Conservation (phyloP, 2,329 filamentous ascomycete genomes). For the Pseudogymnoascus sp. region DNA sequence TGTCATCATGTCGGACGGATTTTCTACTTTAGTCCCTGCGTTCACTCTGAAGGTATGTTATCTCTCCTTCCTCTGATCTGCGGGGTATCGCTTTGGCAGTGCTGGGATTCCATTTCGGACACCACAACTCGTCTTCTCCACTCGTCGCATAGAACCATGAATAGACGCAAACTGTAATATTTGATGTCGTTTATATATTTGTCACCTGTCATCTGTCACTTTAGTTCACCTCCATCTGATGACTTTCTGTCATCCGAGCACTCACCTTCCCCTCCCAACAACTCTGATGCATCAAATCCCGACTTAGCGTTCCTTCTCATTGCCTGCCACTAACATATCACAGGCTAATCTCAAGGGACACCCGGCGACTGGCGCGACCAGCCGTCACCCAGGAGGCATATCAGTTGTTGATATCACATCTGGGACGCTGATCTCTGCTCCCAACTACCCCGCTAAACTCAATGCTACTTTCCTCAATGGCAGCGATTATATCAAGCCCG, state of each 20-base stretch:
- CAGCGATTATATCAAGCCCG: conserved; percentile 34
- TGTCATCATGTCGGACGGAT: conserved; percentile 3
- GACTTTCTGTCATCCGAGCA: neutral
- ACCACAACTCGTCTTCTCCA: neutral
- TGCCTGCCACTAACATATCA: neutral
- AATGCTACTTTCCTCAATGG: conserved; percentile 33
- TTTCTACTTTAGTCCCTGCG: neutral
- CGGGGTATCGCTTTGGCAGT: neutral
- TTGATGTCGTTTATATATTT: neutral
- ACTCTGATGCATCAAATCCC: neutral
- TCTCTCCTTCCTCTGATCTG: conserved; percentile 20
- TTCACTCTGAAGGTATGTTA: conserved; percentile 2
- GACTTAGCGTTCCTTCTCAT: neutral
- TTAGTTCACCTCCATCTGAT: neutral
- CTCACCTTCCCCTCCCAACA: neutral
- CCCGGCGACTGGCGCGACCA: neutral
- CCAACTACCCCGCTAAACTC: conserved; percentile 29
- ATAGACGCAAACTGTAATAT: neutral
- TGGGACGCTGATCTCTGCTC: conserved; percentile 31
- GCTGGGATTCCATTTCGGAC: neutral
- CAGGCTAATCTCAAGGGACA: neutral
- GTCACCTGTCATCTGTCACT: neutral
- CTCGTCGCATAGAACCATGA: neutral
- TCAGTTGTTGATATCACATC: conserved; percentile 15
- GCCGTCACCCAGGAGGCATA: neutral